Evolutionary conservation across 1,284 basidiomycete species (phyloP).

Genomic region (Athelia sp.): DNA sequence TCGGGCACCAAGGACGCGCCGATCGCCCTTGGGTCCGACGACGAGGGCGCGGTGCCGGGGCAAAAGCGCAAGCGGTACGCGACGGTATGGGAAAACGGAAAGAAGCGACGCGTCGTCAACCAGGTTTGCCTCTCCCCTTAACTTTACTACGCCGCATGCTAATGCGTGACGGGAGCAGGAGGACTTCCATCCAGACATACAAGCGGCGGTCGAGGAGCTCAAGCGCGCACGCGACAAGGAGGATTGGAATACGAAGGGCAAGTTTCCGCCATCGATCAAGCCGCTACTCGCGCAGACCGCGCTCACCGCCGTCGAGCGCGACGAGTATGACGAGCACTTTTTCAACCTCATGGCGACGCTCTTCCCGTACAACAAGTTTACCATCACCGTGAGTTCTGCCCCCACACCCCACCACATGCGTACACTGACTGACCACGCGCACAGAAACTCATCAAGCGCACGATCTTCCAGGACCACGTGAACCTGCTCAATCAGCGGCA

Average conservation of each 20-base stretch:
- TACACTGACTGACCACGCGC: neutral
- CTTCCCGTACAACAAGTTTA: constrained; percentile 92
- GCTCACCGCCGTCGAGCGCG: constrained; percentile 73
- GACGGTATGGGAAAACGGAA: constrained; percentile 44
- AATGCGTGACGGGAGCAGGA: constrained; percentile 32
- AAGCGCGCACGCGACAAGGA: constrained; percentile 58
- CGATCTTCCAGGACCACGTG: constrained; percentile 67
- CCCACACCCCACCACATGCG: neutral
- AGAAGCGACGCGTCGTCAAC: constrained; percentile 68
- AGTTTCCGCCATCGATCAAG: constrained; percentile 83
- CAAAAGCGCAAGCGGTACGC: constrained; percentile 50
- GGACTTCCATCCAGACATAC: constrained; percentile 67
- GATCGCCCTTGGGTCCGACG: constrained; percentile 40
- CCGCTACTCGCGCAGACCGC: constrained; percentile 70
- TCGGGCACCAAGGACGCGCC: constrained; percentile 50
- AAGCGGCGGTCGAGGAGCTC: constrained; percentile 57
- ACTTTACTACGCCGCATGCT: no score
- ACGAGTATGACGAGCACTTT: constrained; percentile 89
- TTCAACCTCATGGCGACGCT: constrained; percentile 83
- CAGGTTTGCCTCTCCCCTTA: constrained; percentile 24
- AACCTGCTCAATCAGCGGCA: constrained; percentile 58
- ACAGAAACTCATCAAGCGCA: constrained; percentile 81
- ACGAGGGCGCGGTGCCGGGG: constrained; percentile 27
- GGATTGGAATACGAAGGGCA: constrained; percentile 73
- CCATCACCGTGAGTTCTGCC: constrained; percentile 63